Conservation (phyloP, 78 protist species). For the slime mould (Dictyostelium discoideum) region dicty_2.7 NC_007089.4:1828501-1829000, state of each 20-base stretch:
- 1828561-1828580: neutral
- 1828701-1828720: too few relatives aligned
- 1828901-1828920: too few relatives aligned
- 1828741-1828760: neutral
- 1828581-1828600: neutral
- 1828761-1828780: neutral
- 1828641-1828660: too few relatives aligned
- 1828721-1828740: too few relatives aligned
- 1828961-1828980: neutral
- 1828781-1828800: too few relatives aligned
- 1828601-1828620: neutral
- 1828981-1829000: neutral
- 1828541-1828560: neutral
- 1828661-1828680: neutral
- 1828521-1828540: neutral
- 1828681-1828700: neutral
- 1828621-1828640: too few relatives aligned
- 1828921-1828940: neutral
- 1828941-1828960: neutral
- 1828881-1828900: too few relatives aligned
- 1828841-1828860: too few relatives aligned
- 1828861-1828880: too few relatives aligned
- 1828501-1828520: neutral
- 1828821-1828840: neutral
- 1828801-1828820: neutral